Conservation (phyloP, 176 grass and related monocot genomes). For the Oryza brachyantha region DNA sequence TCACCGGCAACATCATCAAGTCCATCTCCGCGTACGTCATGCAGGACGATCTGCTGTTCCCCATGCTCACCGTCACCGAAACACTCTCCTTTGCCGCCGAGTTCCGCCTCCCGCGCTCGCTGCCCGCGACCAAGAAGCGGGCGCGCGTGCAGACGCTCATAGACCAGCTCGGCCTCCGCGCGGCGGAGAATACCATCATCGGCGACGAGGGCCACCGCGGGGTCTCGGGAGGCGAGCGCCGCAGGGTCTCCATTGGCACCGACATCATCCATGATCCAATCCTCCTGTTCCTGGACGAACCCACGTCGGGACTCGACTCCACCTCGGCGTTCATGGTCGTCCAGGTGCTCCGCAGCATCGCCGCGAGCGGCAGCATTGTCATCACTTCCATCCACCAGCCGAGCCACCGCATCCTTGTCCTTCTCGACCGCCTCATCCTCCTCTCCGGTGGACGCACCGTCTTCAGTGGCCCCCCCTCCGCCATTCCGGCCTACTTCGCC, state of each 20-base stretch:
- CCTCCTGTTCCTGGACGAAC: conserved; percentile 93
- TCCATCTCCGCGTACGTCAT: conserved; percentile 93
- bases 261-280: conserved; percentile 97
- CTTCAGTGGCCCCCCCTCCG: conserved; percentile 52
- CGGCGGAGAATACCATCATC: conserved; percentile 77
- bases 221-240: conserved; percentile 83
- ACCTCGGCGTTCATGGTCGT: conserved; percentile 91
- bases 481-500: conserved; percentile 63
- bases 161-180: conserved; percentile 78
- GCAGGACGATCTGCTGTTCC: conserved; percentile 95
- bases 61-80: conserved; percentile 93
- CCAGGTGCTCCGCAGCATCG: conserved; percentile 82
- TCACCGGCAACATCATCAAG: conserved; percentile 54
- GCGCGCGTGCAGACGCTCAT: conserved; percentile 75
- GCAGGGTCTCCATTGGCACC: conserved; percentile 78
- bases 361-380: conserved; percentile 81
- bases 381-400: conserved; percentile 96
- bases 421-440: conserved; percentile 71
- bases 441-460: conserved; percentile 70
- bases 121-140: conserved; percentile 71
- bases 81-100: conserved; percentile 91
- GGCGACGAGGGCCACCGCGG: conserved; percentile 94
- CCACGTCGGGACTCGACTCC: conserved; percentile 95
- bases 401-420: conserved; percentile 71
- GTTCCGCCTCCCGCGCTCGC: conserved; percentile 77